These are phyloP conservation scores for Eucalyptus grandis DNA, from an alignment of 345 rosid genomes.

Conservation along the genomic window DNA sequence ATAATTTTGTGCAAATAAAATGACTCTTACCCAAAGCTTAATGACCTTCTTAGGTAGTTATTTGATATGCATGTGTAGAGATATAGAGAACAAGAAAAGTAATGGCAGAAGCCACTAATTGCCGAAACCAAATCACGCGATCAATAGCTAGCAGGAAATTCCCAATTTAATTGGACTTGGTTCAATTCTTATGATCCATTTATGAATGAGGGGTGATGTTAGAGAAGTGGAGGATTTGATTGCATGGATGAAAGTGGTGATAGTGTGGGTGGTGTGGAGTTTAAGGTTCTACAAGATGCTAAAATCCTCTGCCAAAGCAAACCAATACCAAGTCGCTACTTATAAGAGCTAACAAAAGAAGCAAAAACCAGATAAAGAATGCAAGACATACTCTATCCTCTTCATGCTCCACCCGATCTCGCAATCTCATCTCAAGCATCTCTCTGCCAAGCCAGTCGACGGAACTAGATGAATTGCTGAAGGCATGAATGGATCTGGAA, in stretches of 20 bases:
- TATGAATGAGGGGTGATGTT: background rate
- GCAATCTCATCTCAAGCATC: slow-evolving; percentile 86
- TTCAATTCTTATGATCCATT: background rate
- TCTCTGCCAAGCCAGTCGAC: slow-evolving; percentile 96
- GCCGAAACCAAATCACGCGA: background rate
- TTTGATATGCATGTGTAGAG: background rate
- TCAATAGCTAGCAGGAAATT: background rate
- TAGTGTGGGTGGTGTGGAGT: background rate
- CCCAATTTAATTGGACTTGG: background rate
- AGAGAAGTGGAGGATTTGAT: background rate
- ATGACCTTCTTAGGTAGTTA: background rate
- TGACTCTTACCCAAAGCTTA: background rate
- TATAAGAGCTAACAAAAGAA: background rate
- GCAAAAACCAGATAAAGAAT: background rate
- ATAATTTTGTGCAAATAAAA: background rate
- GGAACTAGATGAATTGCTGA: slow-evolving; percentile 85
- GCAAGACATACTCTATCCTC: slow-evolving; percentile 67
- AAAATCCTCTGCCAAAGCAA: background rate
- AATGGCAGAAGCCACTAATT: background rate
- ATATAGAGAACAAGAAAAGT: background rate
- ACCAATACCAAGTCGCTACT: background rate
- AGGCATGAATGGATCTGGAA: slow-evolving; percentile 80
- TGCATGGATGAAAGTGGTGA: background rate
- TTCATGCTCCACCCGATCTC: slow-evolving; percentile 71
- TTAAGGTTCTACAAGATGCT: background rate